These are phyloP conservation scores for Tricharina praecox DNA, from an alignment of 495 filamentous ascomycete species.

Conservation along the genomic window DNA sequence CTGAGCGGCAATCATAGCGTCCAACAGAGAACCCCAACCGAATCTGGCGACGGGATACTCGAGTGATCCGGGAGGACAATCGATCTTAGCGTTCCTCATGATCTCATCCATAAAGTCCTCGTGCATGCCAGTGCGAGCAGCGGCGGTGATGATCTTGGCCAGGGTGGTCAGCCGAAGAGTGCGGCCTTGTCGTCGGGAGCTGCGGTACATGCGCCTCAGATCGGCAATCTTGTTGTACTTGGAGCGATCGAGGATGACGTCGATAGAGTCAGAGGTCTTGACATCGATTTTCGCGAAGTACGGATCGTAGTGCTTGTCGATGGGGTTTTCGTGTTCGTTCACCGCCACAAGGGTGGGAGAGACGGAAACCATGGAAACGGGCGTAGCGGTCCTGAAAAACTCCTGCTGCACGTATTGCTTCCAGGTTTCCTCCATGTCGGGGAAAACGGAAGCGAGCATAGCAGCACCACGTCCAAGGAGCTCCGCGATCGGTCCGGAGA, in stretches of 20 bases:
- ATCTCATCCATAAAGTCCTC: slow-evolving; percentile 71
- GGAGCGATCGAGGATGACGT: slow-evolving; percentile 58
- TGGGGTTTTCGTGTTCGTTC: too few species aligned
- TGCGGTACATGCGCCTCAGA: slow-evolving; percentile 63
- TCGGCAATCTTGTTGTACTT: slow-evolving; percentile 59
- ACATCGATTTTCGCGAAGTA: slow-evolving; percentile 80
- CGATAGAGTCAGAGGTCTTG: slow-evolving; percentile 76
- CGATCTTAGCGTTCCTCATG: slow-evolving; percentile 65
- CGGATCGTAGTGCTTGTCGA: slow-evolving; percentile 65
- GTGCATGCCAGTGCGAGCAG: slow-evolving; percentile 50
- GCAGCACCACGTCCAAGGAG: slow-evolving; percentile 14
- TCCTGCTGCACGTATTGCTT: slow-evolving; percentile 14
- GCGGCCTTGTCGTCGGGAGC: slow-evolving; percentile 79
- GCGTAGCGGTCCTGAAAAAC: slow-evolving; percentile 9
- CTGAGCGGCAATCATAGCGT: slow-evolving; percentile 89
- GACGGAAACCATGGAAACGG: too few species aligned
- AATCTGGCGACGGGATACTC: slow-evolving; percentile 74
- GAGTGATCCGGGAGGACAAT: slow-evolving; percentile 66
- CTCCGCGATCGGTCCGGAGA: slow-evolving; percentile 9
- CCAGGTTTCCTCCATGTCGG: slow-evolving; percentile 31
- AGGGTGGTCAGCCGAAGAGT: slow-evolving; percentile 93
- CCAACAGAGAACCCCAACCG: slow-evolving; percentile 79
- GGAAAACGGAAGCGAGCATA: slow-evolving; percentile 23
- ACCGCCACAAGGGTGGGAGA: too few species aligned
- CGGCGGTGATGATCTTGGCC: slow-evolving; percentile 79